Percentiles rank a stretch among this genome's conserved stretches.
Conservation (phyloP, 805 yeast genomes). For the Zygosaccharomyces siamensis region DNA sequence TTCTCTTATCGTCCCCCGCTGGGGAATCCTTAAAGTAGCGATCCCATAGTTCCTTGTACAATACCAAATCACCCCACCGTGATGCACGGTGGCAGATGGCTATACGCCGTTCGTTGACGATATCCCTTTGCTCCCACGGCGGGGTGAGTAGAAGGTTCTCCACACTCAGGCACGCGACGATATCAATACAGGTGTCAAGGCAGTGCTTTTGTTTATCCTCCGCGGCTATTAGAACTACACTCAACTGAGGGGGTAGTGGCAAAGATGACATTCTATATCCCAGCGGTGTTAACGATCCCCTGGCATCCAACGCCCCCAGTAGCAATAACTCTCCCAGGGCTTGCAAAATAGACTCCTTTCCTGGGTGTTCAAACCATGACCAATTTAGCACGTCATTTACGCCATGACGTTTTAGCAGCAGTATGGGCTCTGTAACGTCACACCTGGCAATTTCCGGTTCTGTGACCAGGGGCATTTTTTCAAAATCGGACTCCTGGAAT, state of each 20-base stretch:
- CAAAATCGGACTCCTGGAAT: conserved; percentile 68
- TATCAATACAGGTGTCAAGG: conserved; percentile 69
- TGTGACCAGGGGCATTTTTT: conserved; percentile 64
- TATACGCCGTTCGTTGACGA: conserved; percentile 68
- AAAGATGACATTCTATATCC: conserved; percentile 86
- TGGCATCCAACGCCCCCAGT: conserved; percentile 70
- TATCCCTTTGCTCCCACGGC: conserved; percentile 74
- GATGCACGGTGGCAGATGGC: conserved; percentile 67
- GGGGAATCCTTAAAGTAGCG: conserved; percentile 36
- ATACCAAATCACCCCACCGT: conserved; percentile 74
- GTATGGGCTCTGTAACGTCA: conserved; percentile 77
- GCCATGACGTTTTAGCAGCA: conserved; percentile 78
- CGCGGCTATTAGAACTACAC: conserved; percentile 78
- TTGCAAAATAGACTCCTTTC: conserved; percentile 64
- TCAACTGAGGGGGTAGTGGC: conserved; percentile 89
- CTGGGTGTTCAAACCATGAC: conserved; percentile 93
- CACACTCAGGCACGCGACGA: conserved; percentile 88
- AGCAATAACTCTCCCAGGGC: conserved; percentile 77
- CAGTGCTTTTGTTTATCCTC: conserved; percentile 40
- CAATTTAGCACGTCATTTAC: conserved; percentile 80
- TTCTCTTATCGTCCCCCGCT: conserved; percentile 49
- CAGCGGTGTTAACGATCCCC: conserved; percentile 68
- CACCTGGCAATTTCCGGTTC: conserved; percentile 91
- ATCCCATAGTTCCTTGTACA: conserved; percentile 73
- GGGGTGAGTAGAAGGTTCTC: conserved; percentile 84